Evolutionary conservation across 2,329 filamentous ascomycete genomes (phyloP).

Genomic region (Colletotrichum scovillei): DNA sequence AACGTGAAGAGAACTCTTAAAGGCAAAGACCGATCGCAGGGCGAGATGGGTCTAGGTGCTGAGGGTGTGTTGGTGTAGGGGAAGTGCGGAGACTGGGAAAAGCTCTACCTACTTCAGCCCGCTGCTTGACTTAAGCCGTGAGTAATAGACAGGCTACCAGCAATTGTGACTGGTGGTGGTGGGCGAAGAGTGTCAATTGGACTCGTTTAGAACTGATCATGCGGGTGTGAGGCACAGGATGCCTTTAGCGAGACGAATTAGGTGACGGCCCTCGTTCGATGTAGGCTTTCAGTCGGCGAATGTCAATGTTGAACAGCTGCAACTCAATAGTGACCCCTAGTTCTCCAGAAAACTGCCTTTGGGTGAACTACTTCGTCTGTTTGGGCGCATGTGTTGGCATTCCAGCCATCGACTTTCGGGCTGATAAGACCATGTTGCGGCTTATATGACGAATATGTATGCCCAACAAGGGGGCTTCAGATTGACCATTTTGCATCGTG

Average conservation of each 20-base stretch:
- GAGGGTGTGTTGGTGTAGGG: not conserved
- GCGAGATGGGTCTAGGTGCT: constrained; percentile 5
- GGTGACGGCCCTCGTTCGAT: not conserved
- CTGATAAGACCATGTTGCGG: not conserved
- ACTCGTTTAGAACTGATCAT: constrained; percentile 13
- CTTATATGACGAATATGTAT: not conserved
- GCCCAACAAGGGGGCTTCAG: not conserved
- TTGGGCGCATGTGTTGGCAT: not conserved
- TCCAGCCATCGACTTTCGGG: not conserved
- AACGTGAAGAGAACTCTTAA: not conserved
- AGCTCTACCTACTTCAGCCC: not conserved
- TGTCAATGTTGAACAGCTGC: not conserved
- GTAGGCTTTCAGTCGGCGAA: not conserved
- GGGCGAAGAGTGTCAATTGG: constrained; percentile 11
- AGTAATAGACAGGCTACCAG: constrained; percentile 1
- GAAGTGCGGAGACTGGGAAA: constrained; percentile 17
- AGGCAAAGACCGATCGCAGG: constrained; percentile 11
- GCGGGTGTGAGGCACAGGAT: constrained; percentile 19
- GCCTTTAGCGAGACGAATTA: constrained; percentile 11
- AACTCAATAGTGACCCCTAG: not conserved
- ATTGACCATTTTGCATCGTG: not conserved
- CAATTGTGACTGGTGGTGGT: constrained; percentile 19
- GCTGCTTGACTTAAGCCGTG: not conserved
- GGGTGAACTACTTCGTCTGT: not conserved
- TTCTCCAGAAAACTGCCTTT: not conserved